Percentiles rank a stretch among this genome's conserved stretches.
Conservation (phyloP, 1,139 yeast species). For the Debaryomycetaceae sp. region DNA sequence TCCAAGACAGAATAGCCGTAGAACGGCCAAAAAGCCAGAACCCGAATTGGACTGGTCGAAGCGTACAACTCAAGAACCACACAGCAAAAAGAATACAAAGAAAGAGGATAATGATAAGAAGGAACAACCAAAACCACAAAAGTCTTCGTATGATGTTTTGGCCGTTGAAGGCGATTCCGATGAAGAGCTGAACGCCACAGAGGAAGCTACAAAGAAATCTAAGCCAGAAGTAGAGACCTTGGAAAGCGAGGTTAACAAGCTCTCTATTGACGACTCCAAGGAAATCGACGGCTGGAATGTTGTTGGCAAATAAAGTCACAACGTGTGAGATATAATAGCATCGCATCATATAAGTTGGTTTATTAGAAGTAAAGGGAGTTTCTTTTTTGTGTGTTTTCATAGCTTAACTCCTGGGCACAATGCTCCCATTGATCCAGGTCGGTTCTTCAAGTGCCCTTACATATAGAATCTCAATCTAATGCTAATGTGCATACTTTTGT, state of each 20-base stretch:
- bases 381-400: not conserved
- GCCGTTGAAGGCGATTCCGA: constrained; percentile 57
- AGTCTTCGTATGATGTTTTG: constrained; percentile 65
- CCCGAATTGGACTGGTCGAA: constrained; percentile 23
- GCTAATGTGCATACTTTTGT: not conserved
- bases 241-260: constrained; percentile 43
- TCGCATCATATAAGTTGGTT: not conserved
- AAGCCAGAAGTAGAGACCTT: constrained; percentile 15
- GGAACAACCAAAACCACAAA: constrained; percentile 44
- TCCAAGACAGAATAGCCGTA: constrained; percentile 21
- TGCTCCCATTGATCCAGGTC: not conserved
- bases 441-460: not conserved
- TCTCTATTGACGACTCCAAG: constrained; percentile 30
- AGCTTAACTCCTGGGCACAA: not conserved
- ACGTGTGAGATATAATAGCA: not conserved
- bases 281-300: constrained; percentile 61
- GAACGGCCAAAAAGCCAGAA: constrained; percentile 28
- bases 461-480: not conserved
- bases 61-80: constrained; percentile 34
- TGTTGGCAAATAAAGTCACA: constrained; percentile 41
- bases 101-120: constrained; percentile 23
- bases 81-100: constrained; percentile 15
- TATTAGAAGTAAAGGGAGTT: not conserved
- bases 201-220: constrained; percentile 16
- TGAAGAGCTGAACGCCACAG: constrained; percentile 33